Percentiles rank a stretch among this genome's conserved stretches.
phyloP scores from a whole-genome alignment of 2,329 filamentous ascomycete genomes.

The Fusarium pseudograminearum region DNA sequence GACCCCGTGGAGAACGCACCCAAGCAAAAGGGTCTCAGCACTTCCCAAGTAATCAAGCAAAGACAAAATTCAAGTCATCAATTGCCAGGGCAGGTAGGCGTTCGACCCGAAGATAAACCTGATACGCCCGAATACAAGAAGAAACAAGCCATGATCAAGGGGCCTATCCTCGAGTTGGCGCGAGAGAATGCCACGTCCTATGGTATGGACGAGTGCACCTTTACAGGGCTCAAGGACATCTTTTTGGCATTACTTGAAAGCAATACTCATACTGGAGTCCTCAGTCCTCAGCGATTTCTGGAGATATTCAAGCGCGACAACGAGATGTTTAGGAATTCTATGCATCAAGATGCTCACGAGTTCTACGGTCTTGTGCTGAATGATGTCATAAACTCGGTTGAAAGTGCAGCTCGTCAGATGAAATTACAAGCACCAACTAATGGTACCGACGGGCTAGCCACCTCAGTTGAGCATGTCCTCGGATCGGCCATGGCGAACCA shows the following conservation, averaged over 20 bases:
- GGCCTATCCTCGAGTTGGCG: slow-evolving; percentile 86
- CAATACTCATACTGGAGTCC: slow-evolving; percentile 84
- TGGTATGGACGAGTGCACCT: slow-evolving; percentile 94
- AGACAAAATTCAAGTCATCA: slow-evolving; percentile 67
- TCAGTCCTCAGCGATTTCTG: slow-evolving; percentile 91
- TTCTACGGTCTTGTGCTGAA: slow-evolving; percentile 97
- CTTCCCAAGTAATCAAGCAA: slow-evolving; percentile 68
- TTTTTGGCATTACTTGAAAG: slow-evolving; percentile 91
- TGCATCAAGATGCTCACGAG: slow-evolving; percentile 99
- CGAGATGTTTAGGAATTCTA: slow-evolving; percentile 95
- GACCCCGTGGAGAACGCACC: slow-evolving; percentile 54
- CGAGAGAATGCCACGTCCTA: slow-evolving; percentile 84
- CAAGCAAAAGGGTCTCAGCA: slow-evolving; percentile 65
- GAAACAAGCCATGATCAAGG: slow-evolving; percentile 89
- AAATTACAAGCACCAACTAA: slow-evolving; percentile 52
- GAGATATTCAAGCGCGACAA: slow-evolving; percentile 95
- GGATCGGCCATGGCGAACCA: slow-evolving; percentile 53
- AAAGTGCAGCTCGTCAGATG: slow-evolving; percentile 80
- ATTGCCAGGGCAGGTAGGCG: slow-evolving; percentile 64
- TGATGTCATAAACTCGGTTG: slow-evolving; percentile 93
- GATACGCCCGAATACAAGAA: slow-evolving; percentile 98
- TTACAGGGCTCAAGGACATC: slow-evolving; percentile 95
- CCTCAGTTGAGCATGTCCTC: slow-evolving; percentile 61
- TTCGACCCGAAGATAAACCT: slow-evolving; percentile 88
- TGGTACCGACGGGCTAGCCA: slow-evolving; percentile 58